Base-by-base conservation (phyloP, 768 basidiomycete species). In the Russula lepida region DNA sequence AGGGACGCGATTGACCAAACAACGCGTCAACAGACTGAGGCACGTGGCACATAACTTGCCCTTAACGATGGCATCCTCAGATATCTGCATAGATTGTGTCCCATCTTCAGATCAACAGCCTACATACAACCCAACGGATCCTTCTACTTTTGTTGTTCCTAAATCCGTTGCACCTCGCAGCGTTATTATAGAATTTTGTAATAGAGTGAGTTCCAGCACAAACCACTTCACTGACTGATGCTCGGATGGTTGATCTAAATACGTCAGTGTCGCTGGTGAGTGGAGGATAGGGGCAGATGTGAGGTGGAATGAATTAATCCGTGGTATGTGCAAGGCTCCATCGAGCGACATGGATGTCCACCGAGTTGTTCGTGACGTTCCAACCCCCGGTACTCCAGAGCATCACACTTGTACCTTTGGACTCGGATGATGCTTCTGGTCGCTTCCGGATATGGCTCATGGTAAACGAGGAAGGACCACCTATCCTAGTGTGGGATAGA, bases 311-410 rank as follows among this genome's bases (percentile, higher is more conserved):
- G n/a, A 30, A 28, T 58, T 48, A 15, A 48, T 30, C 25, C 5
- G 7, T 30, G 39, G 25, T n/a, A 30, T 57, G 41, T 54, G 54
- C 35, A 68, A 95, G 94, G 94, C 79, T 94, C 41, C 93, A 95
- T 67, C 81, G 94, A 67, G 94, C 95, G 33, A 85, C 84, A 12
- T 98, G 95, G 95, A 81, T 86, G n/a, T 88, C 91, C 63, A 97
- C 94, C 0, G 95, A 97, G 67, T 79, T 98, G 17, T 81, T 94
- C 67, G 73, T 95, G 37, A 97, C 95, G 1, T 98, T 98, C 72
- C 88, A 92, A 12, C 83, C 90, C 28, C 92, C 92, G 0, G 69
- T 74, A 1, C 74, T 97, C 57, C 78, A 77, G 49, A 78, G 79
- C 48, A 83, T 95, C 56, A 81, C 84, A 12, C 74, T 95, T 48